These are phyloP conservation scores for Pichia thaimueangensis DNA, from an alignment of 805 yeast species.

Conservation along the genomic window DNA sequence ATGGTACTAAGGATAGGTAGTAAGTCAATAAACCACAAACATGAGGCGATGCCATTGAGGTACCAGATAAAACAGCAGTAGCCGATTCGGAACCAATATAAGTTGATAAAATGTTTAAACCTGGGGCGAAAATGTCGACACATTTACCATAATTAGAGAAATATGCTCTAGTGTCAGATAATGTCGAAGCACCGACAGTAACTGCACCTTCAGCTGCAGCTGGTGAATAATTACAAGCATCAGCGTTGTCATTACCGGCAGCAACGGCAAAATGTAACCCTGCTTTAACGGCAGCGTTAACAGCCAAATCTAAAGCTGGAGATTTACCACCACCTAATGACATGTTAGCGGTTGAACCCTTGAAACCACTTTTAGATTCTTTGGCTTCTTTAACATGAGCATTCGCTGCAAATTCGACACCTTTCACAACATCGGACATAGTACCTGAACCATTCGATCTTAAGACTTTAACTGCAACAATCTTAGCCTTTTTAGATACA, in stretches of 20 bases:
- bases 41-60: constrained; percentile 98
- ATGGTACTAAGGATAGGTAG: constrained; percentile 82
- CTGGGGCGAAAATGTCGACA: constrained; percentile 96
- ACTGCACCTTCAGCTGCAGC: constrained; percentile 80
- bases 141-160: constrained; percentile 95
- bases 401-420: constrained; percentile 78
- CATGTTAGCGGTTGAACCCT: constrained; percentile 88
- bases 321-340: constrained; percentile 93
- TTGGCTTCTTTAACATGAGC: constrained; percentile 49
- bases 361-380: constrained; percentile 55
- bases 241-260: constrained; percentile 91
- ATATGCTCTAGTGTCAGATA: constrained; percentile 84
- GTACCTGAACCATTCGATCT: constrained; percentile 78
- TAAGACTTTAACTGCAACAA: constrained; percentile 80
- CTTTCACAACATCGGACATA: constrained; percentile 79
- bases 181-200: constrained; percentile 92
- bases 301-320: constrained; percentile 79
- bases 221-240: constrained; percentile 90
- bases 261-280: constrained; percentile 94
- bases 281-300: constrained; percentile 79
- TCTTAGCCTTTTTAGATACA: constrained; percentile 72
- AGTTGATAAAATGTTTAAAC: constrained; percentile 79
- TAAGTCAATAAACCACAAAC: constrained; percentile 88
- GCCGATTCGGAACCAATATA: constrained; percentile 72
- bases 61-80: constrained; percentile 84